Base-by-base conservation (phyloP, 148 eudicot species). In the Polygonum aviculare region DNA sequence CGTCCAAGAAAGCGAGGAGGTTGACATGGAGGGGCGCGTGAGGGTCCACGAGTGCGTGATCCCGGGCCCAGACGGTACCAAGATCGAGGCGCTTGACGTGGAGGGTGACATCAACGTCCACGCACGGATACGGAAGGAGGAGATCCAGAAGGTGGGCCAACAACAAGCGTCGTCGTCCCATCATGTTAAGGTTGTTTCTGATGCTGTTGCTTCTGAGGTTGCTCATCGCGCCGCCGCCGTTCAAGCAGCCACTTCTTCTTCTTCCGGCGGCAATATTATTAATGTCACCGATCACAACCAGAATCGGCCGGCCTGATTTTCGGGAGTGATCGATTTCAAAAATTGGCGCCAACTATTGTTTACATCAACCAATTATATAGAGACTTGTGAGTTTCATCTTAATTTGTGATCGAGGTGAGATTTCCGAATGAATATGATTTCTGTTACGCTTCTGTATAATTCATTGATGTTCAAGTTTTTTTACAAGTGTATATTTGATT, bases 91-190 rank as follows among this genome's bases (percentile, higher is more conserved):
- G 73, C 9, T 85, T 33, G 67, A 80, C 2, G 80, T 80, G 21
- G 85, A 80, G 77, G 88, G 77, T 5, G 84, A 81, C 14, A 67
- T 83, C 12, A 79, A 55, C 12, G 80, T 82, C 40, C 83, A 82
- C 14, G 77, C 77, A 10, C 81, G 49, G 15, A 63, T 71, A 0
- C 71, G 69, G 45, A 80, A 74, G 80, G 51, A 54, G 10, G 83
- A 82, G 76, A 15, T 75, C 54, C 81, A 81, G 31, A 26, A 26
- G 45, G 51, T 35, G 39, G 80, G 79, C 57, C n/a, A 52, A 50
- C 33, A 76, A 81, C 31, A 26, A 26, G 31, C 0, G 31, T 26
- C 31, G 31, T 26, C 31, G 31, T 26, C 31, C 31, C 31, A 26
- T 26, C 0, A 0, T 26, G 31, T 26, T 26, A 26, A 26, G 0